Conservation (phyloP, 352 stramenopile species). For the Halophytophthora batemanensis region DNA sequence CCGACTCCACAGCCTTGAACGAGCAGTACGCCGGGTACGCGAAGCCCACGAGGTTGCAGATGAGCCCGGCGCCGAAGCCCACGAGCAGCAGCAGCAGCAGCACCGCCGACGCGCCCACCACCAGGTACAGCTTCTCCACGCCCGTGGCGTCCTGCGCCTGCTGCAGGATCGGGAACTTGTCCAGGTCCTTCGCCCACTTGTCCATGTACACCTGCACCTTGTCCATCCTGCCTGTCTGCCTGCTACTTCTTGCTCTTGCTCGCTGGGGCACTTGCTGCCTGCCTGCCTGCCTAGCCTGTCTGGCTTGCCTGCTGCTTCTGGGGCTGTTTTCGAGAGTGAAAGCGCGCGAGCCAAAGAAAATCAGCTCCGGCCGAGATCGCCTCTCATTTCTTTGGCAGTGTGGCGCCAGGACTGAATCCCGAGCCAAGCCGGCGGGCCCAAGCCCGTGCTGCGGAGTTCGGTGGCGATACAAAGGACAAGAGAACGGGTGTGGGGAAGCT, state of each 20-base stretch:
- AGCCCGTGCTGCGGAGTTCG: no score
- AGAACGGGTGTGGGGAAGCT: no score
- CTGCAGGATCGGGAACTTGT: constrained; percentile 78
- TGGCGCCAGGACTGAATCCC: no score
- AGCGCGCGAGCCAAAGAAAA: neutral
- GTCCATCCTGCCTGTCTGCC: constrained; percentile 50
- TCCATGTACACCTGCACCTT: constrained; percentile 82
- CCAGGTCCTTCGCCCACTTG: constrained; percentile 85
- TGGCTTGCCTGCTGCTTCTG: constrained; percentile 4
- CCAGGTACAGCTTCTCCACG: constrained; percentile 89
- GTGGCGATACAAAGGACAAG: no score
- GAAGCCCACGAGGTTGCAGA: constrained; percentile 84
- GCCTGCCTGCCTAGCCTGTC: no score
- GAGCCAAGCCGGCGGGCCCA: no score
- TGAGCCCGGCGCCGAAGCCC: constrained; percentile 81
- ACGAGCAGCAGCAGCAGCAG: constrained; percentile 79
- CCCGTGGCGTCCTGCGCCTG: constrained; percentile 77
- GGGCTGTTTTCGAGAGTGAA: constrained; percentile 10
- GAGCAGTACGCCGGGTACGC: constrained; percentile 80
- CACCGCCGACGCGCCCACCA: constrained; percentile 51
- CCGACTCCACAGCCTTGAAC: constrained; percentile 84
- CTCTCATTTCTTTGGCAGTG: no score
- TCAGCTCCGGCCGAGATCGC: neutral
- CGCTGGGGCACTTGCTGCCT: no score
- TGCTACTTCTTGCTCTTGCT: neutral